Base-by-base conservation (phyloP, 2,329 filamentous ascomycete species). In the Pestalotiopsis sp. region DNA sequence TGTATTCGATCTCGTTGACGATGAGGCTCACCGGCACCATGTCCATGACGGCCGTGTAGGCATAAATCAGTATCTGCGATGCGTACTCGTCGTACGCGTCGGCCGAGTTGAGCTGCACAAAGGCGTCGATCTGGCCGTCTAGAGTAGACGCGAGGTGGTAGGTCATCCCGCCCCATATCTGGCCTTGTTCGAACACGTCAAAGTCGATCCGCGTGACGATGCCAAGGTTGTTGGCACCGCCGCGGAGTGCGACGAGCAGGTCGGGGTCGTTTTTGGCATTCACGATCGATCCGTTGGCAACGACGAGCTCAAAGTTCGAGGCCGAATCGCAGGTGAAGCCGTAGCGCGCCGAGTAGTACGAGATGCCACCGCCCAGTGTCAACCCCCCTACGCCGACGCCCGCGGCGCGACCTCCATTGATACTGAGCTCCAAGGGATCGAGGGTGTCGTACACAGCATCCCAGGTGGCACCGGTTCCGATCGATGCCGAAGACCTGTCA, bases 391-490 rank as follows among this genome's bases (percentile, higher is more conserved):
- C 68, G 6, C 68, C 68, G 31, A 72, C 72, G 36, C 66, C 65
- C 12, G 49, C 66, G 6, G 58, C 64, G 7, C 72, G 68, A 52
- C 70, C 72, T 4, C 69, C 68, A 27, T 60, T 67, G 45, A 71
- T 71, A 27, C 66, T 68, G 4, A 70, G 73, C 1, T 78, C 78
- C 36, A 81, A 71, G 4, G 76, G 73, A 17, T 85, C 83, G 0
- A 86, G 77, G 2, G 67, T 69, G 1, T 70, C 66, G 52, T 82
- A 85, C 0, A 86, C 80, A 20, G 83, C 75, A 17, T 76, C 75
- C 83, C 85, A 88, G 11, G 79, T 76, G 31, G 79, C 78, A 1
- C 84, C 86, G 0, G 81, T 73, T 1, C 84, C 84, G 13, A 87
- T 75, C 11, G 75, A 77, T 4, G 82, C 80, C 3, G 76, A 79